Evolutionary conservation across 768 basidiomycete species (phyloP), one percentile per base, ranked within the genome.

Genomic region (Termitomyces sp.): DNA sequence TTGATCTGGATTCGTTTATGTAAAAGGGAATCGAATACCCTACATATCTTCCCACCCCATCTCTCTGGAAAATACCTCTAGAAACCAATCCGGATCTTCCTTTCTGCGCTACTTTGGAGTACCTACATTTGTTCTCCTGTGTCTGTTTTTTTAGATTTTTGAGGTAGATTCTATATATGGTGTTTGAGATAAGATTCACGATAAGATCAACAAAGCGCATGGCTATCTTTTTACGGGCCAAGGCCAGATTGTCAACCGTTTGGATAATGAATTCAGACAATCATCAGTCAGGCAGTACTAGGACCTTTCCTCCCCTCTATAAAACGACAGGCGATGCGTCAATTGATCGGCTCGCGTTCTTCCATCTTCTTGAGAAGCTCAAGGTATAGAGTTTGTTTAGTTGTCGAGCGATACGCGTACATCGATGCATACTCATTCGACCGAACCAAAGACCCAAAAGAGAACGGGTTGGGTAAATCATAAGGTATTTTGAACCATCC

Each of bases 391-490:
- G 21, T 7, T 19, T 44, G 25, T 12, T 12, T n/a, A 2, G 16
- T 16, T 19, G 21, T 41, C 34, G 29, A 46, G 19, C 34, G 16
- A 19, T 47, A 21, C 37, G 25, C 31, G n/a, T 19, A 7, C 21
- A 55, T 31, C 19, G 5, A 9, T 4, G 14, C 37, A 29, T 51
- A 29, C 37, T 51, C n/a, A 51, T 29, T 19, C 25, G 46, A 21
- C 37, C 10, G 29, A 56, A 41, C 29, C 42, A 35, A 57, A 97
- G 94, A 95, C 90, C 0, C 94, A 98, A 67, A 96, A 95, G 69
- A 82, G 96, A 9, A 97, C 95, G 0, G 96, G 96, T 59, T 99
- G 95, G 96, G 82, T 95, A 32, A 81, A 95, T 62, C 81, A 93
- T 65, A 81, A 89, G 43, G 90, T 91, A 62, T 56, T 3, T 44